These are phyloP conservation scores for Penicillium manginii DNA, from an alignment of 495 filamentous ascomycete species.

Conservation along the genomic window DNA sequence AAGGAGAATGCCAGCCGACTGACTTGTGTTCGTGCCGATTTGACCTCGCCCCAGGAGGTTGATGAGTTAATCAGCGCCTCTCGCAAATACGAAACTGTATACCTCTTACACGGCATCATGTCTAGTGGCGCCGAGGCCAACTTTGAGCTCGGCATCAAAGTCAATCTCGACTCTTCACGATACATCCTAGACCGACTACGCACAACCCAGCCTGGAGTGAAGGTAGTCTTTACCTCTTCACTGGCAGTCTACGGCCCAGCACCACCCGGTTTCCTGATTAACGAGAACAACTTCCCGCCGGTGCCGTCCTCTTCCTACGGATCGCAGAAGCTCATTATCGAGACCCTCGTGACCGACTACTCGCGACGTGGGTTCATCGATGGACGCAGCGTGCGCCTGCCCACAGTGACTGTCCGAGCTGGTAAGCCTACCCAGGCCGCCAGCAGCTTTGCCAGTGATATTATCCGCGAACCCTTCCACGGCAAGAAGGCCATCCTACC, in stretches of 20 bases:
- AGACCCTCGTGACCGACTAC: slow-evolving; percentile 76
- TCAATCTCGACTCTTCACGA: slow-evolving; percentile 76
- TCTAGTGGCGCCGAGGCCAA: slow-evolving; percentile 75
- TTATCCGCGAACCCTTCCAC: slow-evolving; percentile 67
- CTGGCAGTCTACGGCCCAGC: slow-evolving; percentile 65
- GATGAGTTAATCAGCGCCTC: slow-evolving; percentile 50
- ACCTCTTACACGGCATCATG: slow-evolving; percentile 88
- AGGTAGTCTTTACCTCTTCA: slow-evolving; percentile 62
- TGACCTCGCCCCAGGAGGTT: slow-evolving; percentile 60
- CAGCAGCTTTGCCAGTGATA: slow-evolving; percentile 73
- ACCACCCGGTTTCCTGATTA: slow-evolving; percentile 47
- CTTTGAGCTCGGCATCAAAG: slow-evolving; percentile 70
- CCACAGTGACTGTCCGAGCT: slow-evolving; percentile 74
- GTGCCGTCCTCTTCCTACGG: slow-evolving; percentile 75
- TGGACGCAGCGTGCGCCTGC: slow-evolving; percentile 68
- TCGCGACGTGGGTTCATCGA: slow-evolving; percentile 71
- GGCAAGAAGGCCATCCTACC: slow-evolving; percentile 70
- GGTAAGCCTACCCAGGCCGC: slow-evolving; percentile 78
- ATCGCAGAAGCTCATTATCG: slow-evolving; percentile 76
- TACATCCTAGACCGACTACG: slow-evolving; percentile 65
- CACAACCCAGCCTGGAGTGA: slow-evolving; percentile 58
- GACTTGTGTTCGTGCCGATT: slow-evolving; percentile 62
- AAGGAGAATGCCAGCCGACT: slow-evolving; percentile 46
- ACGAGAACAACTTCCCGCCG: slow-evolving; percentile 61
- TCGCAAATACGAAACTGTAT: slow-evolving; percentile 62